These are phyloP conservation scores for Draba incana DNA, from an alignment of 345 rosid genomes.

Conservation along the genomic window DNA sequence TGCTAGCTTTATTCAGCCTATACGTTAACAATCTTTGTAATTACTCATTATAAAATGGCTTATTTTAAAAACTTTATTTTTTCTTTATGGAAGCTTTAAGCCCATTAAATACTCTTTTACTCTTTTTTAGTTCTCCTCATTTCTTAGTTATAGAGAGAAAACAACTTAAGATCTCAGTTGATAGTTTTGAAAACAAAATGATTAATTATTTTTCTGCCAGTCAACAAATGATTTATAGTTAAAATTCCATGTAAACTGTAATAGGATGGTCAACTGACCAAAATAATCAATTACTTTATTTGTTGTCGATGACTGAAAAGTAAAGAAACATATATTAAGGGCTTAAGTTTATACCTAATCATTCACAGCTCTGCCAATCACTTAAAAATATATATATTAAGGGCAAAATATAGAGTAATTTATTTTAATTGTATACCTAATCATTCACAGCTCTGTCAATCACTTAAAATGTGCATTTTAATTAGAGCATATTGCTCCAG, in stretches of 20 bases:
- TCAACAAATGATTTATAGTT: too few species aligned
- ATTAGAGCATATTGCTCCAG: too few species aligned
- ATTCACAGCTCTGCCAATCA: too few species aligned
- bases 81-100: conserved; percentile 42
- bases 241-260: not conserved
- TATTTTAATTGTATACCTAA: too few species aligned
- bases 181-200: conserved; percentile 5
- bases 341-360: too few species aligned
- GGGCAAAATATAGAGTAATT: too few species aligned
- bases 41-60: conserved; percentile 30
- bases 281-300: not conserved
- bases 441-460: too few species aligned
- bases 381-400: too few species aligned
- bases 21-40: conserved; percentile 34
- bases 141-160: conserved; percentile 4
- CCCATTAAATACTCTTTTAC: conserved; percentile 22
- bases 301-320: not conserved
- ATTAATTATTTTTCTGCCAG: not conserved
- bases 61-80: conserved; percentile 31
- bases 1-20: conserved; percentile 40
- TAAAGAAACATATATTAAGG: not conserved
- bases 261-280: conserved; percentile 1
- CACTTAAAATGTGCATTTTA: too few species aligned
- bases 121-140: conserved; percentile 12
- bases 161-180: conserved; percentile 2